A percentile compares a stretch with the other conserved stretches of the same genome.
phyloP scores from a whole-genome alignment of 169 alveolate species.

The Theileria sp. region DNA sequence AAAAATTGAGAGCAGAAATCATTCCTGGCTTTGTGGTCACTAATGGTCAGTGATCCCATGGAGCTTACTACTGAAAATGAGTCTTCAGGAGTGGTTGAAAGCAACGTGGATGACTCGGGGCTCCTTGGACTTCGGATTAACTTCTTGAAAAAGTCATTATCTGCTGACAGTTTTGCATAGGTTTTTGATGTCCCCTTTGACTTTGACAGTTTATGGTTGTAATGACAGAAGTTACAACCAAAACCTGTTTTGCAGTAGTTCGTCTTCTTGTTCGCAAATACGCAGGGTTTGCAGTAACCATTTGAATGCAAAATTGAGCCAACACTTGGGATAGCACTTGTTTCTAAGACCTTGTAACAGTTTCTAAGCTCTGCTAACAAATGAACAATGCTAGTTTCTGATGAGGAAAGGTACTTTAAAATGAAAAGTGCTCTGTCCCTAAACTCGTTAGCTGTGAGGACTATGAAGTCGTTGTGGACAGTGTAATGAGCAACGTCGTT shows the following conservation, averaged over 20 bases:
- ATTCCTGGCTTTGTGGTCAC: neutral
- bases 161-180: neutral
- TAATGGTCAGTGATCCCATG: neutral
- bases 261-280: slow-evolving; percentile 72
- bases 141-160: neutral
- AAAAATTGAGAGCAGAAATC: neutral
- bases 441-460: slow-evolving; percentile 20
- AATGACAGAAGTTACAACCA: slow-evolving; percentile 73
- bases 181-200: neutral
- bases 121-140: neutral
- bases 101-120: neutral
- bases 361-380: slow-evolving; percentile 46
- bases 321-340: slow-evolving; percentile 41
- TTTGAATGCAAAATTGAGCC: slow-evolving; percentile 72
- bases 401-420: slow-evolving; percentile 31
- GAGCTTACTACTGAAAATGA: neutral
- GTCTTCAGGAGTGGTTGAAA: neutral
- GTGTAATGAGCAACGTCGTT: slow-evolving; percentile 21
- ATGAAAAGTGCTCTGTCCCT: slow-evolving; percentile 44
- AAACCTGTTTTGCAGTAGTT: slow-evolving; percentile 73
- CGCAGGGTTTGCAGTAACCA: slow-evolving; percentile 80
- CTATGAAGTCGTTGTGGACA: neutral
- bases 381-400: slow-evolving; percentile 56
- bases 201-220: slow-evolving; percentile 65
- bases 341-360: slow-evolving; percentile 25